Base-by-base conservation (phyloP, 257 asterid genomes). In the Verbascum thapsus region DNA sequence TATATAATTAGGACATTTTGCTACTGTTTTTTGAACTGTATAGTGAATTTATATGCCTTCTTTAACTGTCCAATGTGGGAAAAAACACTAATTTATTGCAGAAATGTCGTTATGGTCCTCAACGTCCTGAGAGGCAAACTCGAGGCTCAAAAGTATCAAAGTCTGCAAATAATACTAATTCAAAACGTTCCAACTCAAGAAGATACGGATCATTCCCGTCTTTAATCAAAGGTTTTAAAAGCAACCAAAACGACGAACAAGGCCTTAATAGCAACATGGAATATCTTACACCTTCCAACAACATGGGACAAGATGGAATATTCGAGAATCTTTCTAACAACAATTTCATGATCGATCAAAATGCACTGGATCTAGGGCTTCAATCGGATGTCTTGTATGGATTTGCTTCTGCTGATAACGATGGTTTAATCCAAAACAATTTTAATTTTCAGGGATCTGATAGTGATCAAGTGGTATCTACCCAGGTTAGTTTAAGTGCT, bases 91-190 rank as follows among this genome's bases (percentile, higher is more conserved):
- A 26, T 26, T 12, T 0, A 23, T 16, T 52, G 47, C 69, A 73
- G 78, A 73, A 68, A 64, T 67, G 78, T 19, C 78, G 78, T 0
- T 17, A 39, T 15, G 78, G 78, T 15, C 68, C 63, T 70, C 61
- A 54, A 20, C 66, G 66, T 11, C 30, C 69, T 2, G 35, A 17
- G n/a, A 53, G 61, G 18, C 58, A 47, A n/a, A 19, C 62, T 11
- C 55, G 66, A 18, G 32, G 10, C 39, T 6, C 38, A 4, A 58
- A 19, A 59, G 16, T 40, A 2, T 37, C 68, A n/a, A 50, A 40
- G 7, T 30, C 71, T 18, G 2, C 63, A 6, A 18, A 5, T 26
- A 7, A 12, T 10, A 43, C 55, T 7, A 19, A 11, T 32, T 8
- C 68, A 0, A 17, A 2, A 5, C 72, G 30, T 61, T 30, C 64